phyloP scores from a whole-genome alignment of 331 rosid species.

The Quercus tomentella region DNA sequence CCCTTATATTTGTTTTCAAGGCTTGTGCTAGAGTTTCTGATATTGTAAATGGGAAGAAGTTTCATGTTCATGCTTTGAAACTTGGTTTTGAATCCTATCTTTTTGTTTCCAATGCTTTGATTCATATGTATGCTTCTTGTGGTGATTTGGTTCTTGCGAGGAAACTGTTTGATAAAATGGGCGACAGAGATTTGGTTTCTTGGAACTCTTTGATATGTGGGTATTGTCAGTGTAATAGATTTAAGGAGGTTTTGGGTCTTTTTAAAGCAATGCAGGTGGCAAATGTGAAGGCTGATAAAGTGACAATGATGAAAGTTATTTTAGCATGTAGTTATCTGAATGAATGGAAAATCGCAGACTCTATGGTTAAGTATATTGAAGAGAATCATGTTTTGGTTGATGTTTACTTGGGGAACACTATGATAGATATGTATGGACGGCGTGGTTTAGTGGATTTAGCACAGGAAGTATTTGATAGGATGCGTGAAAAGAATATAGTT shows the following conservation, averaged over 20 bases:
- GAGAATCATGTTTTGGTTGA: slow-evolving; percentile 20
- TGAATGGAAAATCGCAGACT: slow-evolving; percentile 37
- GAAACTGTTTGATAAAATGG: slow-evolving; percentile 41
- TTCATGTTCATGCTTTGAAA: slow-evolving; percentile 27
- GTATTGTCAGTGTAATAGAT: slow-evolving; percentile 24
- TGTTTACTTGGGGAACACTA: slow-evolving; percentile 45
- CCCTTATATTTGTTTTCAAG: slow-evolving; percentile 43
- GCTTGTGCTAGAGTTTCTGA: slow-evolving; percentile 53
- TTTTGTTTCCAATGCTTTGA: slow-evolving; percentile 46
- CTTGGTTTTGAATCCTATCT: slow-evolving; percentile 42
- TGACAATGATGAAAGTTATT: slow-evolving; percentile 48
- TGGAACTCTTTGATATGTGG: slow-evolving; percentile 62
- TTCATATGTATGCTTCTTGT: slow-evolving; percentile 27
- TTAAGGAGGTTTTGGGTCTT: slow-evolving; percentile 36
- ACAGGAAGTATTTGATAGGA: slow-evolving; percentile 34
- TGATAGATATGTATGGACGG: slow-evolving; percentile 48
- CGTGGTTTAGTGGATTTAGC: slow-evolving; percentile 38
- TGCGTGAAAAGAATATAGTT: slow-evolving; percentile 39
- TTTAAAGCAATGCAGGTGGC: slow-evolving; percentile 31
- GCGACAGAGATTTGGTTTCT: slow-evolving; percentile 44
- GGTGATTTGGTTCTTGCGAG: slow-evolving; percentile 34
- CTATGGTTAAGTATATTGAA: slow-evolving; percentile 33
- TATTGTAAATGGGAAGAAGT: slow-evolving; percentile 24
- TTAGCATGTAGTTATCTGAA: slow-evolving; percentile 37
- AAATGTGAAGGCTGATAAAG: slow-evolving; percentile 34